Base-by-base conservation (phyloP, 192 early-diverging fungal species). In the Coemansia sp. region DNA sequence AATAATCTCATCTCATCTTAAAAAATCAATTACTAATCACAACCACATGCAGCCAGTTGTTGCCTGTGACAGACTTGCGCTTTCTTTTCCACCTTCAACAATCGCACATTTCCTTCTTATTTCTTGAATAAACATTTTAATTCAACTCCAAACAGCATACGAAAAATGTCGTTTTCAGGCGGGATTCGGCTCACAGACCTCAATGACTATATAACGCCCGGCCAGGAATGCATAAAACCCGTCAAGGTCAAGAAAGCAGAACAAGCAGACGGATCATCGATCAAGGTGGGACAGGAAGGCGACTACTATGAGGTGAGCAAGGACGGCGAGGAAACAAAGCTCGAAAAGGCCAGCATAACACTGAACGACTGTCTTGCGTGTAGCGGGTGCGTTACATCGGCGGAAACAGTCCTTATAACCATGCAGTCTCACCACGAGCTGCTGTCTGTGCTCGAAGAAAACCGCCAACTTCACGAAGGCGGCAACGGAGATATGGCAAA, bases 311-410 rank as follows among this genome's bases (percentile, higher is more conserved):
- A 99, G 78, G 95, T 97, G 8, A 86, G 87, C 26, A 85, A 87
- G 59, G 94, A 95, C 60, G 97, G 95, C 40, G 67, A 78, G n/a
- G 90, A 92, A 70, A 89, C 87, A 6, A 88, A 93, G 77, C 86
- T 97, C 9, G 93, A 95, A 70, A 81, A 87, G 0, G 95, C 97
- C 2, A 84, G 82, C 8, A 96, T 98, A 48, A 89, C 91, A 28
- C 82, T 99, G 28, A 95, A 98, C 68, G 97, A 99, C 79, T 99
- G 97, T 67, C 85, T 99, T 37, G 97, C 97, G 9, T 99, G 97
- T 89, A 95, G 94, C 84, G 97, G 97, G 7, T 99, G 97, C 71
- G 91, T 99, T 71, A 99, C 97, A 7, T 97, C 95, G 7, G 97
- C 97, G 4, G 97, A 99, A 74, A 94, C 91, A 52, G 89, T 99